Percentiles rank a stretch among this genome's conserved stretches.
Evolutionary conservation across 805 yeast species (phyloP).

Genomic region (Blastobotrys attinorum): DNA sequence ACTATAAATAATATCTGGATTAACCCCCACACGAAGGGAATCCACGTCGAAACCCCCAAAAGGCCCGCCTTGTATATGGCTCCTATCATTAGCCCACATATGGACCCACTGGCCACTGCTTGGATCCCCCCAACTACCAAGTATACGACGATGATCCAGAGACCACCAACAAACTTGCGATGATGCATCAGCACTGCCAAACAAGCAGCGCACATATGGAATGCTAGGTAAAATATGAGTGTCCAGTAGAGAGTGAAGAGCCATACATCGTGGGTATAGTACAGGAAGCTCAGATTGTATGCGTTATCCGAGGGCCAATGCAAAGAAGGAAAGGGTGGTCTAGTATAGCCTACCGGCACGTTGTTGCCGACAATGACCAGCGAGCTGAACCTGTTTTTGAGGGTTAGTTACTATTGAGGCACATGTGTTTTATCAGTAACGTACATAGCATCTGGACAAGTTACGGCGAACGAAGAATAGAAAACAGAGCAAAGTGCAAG

Average conservation of each 20-base stretch:
- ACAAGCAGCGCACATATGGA: constrained; percentile 58
- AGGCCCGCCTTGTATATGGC: constrained; percentile 75
- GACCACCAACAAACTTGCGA: constrained; percentile 32
- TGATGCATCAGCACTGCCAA: constrained; percentile 49
- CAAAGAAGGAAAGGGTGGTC: constrained; percentile 77
- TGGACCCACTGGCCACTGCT: constrained; percentile 66
- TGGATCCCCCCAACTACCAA: constrained; percentile 48
- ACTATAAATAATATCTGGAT: constrained; percentile 61
- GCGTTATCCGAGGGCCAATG: constrained; percentile 52
- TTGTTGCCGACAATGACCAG: constrained; percentile 18
- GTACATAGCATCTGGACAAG: too few relatives aligned
- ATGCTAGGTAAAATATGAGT: constrained; percentile 53
- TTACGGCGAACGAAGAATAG: too few relatives aligned
- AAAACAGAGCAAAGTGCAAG: too few relatives aligned
- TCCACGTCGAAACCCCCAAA: constrained; percentile 90
- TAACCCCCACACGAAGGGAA: constrained; percentile 77
- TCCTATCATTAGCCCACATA: constrained; percentile 66
- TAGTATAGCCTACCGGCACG: constrained; percentile 72
- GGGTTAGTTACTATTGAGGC: too few relatives aligned
- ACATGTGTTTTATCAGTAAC: too few relatives aligned
- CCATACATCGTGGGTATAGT: constrained; percentile 70
- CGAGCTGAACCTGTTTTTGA: constrained; percentile 2
- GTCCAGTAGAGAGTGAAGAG: constrained; percentile 77
- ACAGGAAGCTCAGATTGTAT: constrained; percentile 50
- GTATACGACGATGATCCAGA: constrained; percentile 38